phyloP scores from a whole-genome alignment of 202 grass and related monocot genomes.

The Digitaria exilis region DNA sequence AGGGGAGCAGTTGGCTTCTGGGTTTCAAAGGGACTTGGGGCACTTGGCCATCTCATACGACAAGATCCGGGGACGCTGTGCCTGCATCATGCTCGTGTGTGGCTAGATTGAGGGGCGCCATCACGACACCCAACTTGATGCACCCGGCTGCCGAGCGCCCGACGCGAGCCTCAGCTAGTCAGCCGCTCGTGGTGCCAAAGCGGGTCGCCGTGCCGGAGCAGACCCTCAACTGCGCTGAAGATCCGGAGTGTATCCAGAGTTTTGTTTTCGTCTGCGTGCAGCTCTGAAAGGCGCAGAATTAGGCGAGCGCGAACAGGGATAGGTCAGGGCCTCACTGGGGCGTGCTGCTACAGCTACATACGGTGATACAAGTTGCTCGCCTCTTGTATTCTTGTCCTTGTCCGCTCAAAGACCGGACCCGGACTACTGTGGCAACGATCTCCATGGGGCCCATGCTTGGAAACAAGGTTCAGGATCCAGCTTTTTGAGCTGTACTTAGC shows the following conservation, averaged over 20 bases:
- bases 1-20: not conserved
- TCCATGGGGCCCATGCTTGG: not conserved
- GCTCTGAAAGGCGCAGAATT: not conserved
- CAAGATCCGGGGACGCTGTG: too few species aligned
- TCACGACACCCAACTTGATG: not conserved
- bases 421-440: not conserved
- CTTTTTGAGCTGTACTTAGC: constrained; percentile 18
- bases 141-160: not conserved
- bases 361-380: too few species aligned
- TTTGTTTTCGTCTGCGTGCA: not conserved
- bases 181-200: not conserved
- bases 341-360: not conserved
- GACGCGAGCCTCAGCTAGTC: not conserved
- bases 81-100: not conserved
- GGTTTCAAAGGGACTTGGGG: not conserved
- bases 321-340: not conserved
- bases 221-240: not conserved
- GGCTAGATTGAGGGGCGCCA: not conserved
- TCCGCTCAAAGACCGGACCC: not conserved
- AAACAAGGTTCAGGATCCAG: not conserved
- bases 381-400: not conserved
- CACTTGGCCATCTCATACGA: not conserved
- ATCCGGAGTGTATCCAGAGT: not conserved
- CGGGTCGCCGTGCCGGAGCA: not conserved
- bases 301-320: too few species aligned